A percentile compares a stretch with the other conserved stretches of the same genome.
phyloP scores from a whole-genome alignment of 495 filamentous ascomycete species.

The Penicillium flavigenum region DNA sequence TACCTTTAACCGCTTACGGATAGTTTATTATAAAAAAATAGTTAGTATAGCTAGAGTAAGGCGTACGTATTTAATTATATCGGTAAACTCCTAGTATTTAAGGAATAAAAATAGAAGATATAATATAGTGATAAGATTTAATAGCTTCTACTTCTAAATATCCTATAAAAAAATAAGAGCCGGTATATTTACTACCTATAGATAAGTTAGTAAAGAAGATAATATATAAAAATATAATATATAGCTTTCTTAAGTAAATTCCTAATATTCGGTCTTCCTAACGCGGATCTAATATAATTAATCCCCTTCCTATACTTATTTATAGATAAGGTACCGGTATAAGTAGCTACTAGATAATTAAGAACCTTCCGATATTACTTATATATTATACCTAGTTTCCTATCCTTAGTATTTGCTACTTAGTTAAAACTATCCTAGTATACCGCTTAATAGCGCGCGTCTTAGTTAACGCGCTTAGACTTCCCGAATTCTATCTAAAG shows the following conservation, averaged over 20 bases:
- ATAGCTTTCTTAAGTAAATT: neutral
- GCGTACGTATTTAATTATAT: neutral
- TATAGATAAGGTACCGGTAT: neutral
- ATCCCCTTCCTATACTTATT: neutral
- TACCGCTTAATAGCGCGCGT: neutral
- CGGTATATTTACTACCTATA: neutral
- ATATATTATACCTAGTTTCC: neutral
- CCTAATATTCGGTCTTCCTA: neutral
- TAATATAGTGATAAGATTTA: constrained; percentile 1
- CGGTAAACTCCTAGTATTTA: neutral
- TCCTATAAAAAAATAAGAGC: neutral
- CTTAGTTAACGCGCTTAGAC: neutral
- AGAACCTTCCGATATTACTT: neutral
- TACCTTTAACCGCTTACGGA: neutral
- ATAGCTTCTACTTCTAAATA: neutral
- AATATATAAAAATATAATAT: neutral
- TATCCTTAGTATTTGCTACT: neutral
- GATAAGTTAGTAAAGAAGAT: neutral
- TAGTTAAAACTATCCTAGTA: neutral
- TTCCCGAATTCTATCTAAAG: neutral
- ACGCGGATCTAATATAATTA: neutral
- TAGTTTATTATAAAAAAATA: neutral
- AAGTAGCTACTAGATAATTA: neutral
- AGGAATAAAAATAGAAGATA: constrained; percentile 3
- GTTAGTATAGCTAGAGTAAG: neutral